Percentiles rank a stretch among this genome's conserved stretches.
Conservation (phyloP, 2,329 filamentous ascomycete species). For the Trichoderma oligosporum region DNA sequence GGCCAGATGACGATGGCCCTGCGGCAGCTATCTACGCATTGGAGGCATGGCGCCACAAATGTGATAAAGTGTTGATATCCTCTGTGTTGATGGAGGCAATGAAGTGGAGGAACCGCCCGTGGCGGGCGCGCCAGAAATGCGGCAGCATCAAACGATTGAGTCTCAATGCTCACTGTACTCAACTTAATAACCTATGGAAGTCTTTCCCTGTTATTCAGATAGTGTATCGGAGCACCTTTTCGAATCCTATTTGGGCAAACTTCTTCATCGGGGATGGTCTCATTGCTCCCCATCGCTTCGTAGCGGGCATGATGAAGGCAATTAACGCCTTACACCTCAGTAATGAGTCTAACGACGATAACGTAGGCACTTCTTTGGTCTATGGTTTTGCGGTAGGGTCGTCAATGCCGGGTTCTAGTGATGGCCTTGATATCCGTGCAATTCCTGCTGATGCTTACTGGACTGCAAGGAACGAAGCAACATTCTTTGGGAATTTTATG, state of each 20-base stretch:
- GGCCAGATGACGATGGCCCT: neutral
- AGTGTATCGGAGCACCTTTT: neutral
- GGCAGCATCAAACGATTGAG: neutral
- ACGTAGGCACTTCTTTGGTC: neutral
- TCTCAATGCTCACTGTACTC: neutral
- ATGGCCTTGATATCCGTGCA: neutral
- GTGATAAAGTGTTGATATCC: neutral
- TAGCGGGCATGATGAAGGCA: neutral
- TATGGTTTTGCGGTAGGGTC: neutral
- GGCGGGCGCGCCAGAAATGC: too few species aligned
- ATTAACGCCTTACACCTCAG: neutral
- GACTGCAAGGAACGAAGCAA: neutral
- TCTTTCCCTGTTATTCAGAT: conserved; percentile 10
- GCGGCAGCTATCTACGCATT: neutral
- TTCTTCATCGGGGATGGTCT: neutral
- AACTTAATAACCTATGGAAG: neutral
- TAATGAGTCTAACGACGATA: too few species aligned
- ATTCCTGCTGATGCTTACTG: neutral
- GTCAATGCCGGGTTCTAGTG: neutral
- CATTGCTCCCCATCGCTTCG: neutral
- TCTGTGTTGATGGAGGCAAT: neutral
- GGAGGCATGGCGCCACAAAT: neutral
- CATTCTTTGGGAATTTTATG: neutral
- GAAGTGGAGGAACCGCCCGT: too few species aligned
- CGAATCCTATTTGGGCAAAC: neutral